phyloP scores from a whole-genome alignment of 106 monocot species.

The Phalaenopsis aphrodite region DNA sequence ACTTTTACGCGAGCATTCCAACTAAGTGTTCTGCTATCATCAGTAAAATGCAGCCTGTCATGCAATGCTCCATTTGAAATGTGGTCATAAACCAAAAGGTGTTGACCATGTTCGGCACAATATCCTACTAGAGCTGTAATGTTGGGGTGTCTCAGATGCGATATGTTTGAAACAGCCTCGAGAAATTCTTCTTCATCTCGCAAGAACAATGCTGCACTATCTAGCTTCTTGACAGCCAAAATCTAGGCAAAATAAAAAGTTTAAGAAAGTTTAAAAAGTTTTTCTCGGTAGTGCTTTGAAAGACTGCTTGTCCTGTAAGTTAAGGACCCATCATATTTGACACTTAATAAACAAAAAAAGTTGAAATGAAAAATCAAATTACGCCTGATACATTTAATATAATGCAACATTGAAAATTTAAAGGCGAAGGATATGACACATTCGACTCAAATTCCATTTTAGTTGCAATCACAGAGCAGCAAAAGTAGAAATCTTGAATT shows the following conservation, averaged over 20 bases:
- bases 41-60: slow-evolving; percentile 63
- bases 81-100: slow-evolving; percentile 71
- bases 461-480: too few relatives aligned
- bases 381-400: neutral
- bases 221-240: slow-evolving; percentile 85
- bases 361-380: neutral
- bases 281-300: neutral
- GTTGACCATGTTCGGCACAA: slow-evolving; percentile 78
- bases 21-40: slow-evolving; percentile 45
- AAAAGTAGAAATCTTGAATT: too few relatives aligned
- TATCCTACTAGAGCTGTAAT: slow-evolving; percentile 61
- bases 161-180: slow-evolving; percentile 81
- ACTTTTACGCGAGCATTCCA: slow-evolving; percentile 84
- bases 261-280: neutral
- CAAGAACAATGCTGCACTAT: slow-evolving; percentile 61
- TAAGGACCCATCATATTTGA: neutral
- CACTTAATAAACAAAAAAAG: neutral
- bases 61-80: slow-evolving; percentile 76
- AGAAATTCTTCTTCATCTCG: slow-evolving; percentile 86
- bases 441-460: neutral
- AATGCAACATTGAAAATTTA: neutral
- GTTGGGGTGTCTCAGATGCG: slow-evolving; percentile 70
- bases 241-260: slow-evolving; percentile 27
- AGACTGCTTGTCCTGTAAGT: neutral
- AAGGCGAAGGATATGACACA: neutral